Evolutionary conservation across 164 flowering plant genomes (phyloP), one percentile per base, ranked within the genome.

Genomic region (Litsea cubeba): DNA sequence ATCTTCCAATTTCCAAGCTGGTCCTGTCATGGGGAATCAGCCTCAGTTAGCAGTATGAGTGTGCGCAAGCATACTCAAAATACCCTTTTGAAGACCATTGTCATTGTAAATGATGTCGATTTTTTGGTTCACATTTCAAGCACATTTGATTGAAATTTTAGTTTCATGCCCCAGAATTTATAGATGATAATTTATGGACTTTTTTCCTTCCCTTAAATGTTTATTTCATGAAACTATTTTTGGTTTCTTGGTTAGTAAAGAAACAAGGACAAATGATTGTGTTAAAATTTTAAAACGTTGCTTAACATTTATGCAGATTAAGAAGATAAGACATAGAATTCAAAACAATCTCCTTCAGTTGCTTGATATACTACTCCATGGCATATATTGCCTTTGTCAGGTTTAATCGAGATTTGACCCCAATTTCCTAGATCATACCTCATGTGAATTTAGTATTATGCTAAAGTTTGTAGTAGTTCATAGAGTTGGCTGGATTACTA

Each of bases 401-500:
- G 66, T 23, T 63, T 63, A 22, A 8, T 63, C 4, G 66, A 63
- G 4, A 63, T 65, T 25, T 8, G 14, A 63, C 25, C 11, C 66
- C 66, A 63, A 63, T 23, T 63, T 63, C 17, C 12, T n/a, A 63
- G 14, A 63, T 63, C 26, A 63, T 22, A 24, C 65, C 12, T 63
- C 24, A 63, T 63, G 12, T 63, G 10, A n/a, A 62, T 23, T 62
- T 62, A 62, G 12, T 20, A 5, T 62, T 62, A 3, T 22, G 24
- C 66, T 63, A 12, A 24, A 63, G 14, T 63, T 63, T 63, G 66
- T 12, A 63, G 3, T 22, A 24, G 65, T 72, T 30, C 54, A 28
- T 74, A 94, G 98, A 89, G 90, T 71, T 95, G 97, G 98, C 46
- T 40, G 46, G 46, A 40, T 40, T 40, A 40, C 46, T 40, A 40